A percentile compares a stretch with the other conserved stretches of the same genome.
Conservation (phyloP, 1,284 basidiomycete genomes). For the Caloboletus inedulis region DNA sequence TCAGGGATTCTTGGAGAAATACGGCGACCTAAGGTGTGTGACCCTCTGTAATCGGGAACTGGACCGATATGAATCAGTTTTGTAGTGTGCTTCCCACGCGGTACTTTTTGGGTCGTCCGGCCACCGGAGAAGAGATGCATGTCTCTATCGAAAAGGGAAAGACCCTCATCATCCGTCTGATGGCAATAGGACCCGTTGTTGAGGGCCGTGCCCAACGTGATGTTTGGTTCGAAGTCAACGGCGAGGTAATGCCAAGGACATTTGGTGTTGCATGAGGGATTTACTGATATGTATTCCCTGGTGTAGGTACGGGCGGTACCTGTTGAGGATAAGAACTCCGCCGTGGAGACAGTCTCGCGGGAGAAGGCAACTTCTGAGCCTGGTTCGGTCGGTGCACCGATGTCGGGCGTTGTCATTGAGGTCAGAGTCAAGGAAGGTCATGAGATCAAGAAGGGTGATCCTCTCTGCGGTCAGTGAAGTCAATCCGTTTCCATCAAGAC, state of each 20-base stretch:
- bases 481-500: background rate
- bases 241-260: conserved; percentile 59
- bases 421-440: conserved; percentile 96
- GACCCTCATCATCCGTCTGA: conserved; percentile 92
- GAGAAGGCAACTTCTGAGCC: conserved; percentile 94
- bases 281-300: conserved; percentile 13
- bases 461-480: conserved; percentile 67
- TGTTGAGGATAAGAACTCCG: conserved; percentile 94
- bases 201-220: conserved; percentile 90
- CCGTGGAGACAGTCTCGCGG: conserved; percentile 89
- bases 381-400: conserved; percentile 92
- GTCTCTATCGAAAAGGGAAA: conserved; percentile 97
- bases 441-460: conserved; percentile 97
- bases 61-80: conserved; percentile 17
- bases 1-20: conserved; percentile 91
- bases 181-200: conserved; percentile 93
- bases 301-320: conserved; percentile 82
- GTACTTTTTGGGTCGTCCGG: conserved; percentile 93
- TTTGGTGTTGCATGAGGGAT: conserved; percentile 7
- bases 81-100: conserved; percentile 88
- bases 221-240: conserved; percentile 98
- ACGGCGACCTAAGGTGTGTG: conserved; percentile 85
- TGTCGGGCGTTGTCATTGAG: conserved; percentile 98
- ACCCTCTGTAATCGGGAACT: conserved; percentile 9
- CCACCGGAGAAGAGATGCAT: conserved; percentile 93